A percentile compares a stretch with the other conserved stretches of the same genome.
Conservation (phyloP, 1,284 basidiomycete species). For the Ustilago xerochloae region DNA sequence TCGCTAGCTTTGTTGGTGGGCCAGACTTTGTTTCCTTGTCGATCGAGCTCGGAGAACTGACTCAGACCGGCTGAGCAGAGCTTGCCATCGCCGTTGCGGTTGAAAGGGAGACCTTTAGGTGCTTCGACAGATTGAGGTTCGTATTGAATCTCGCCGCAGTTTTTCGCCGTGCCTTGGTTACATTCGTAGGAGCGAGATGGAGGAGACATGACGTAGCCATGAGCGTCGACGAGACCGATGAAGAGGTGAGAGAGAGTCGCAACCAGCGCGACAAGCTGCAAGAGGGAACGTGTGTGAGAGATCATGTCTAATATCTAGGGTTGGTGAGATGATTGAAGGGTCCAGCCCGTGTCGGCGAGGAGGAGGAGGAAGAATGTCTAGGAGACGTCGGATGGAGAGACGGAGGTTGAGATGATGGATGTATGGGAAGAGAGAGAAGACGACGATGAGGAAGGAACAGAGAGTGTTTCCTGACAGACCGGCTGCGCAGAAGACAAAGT, state of each 20-base stretch:
- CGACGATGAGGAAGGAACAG: conserved; percentile 5
- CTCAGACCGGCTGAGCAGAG: conserved; percentile 50
- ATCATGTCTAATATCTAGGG: conserved; percentile 6
- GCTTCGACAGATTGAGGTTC: conserved; percentile 51
- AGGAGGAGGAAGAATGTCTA: conserved; percentile 1
- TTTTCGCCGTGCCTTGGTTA: conserved; percentile 65
- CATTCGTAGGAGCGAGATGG: conserved; percentile 74
- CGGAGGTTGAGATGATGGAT: conserved; percentile 21
- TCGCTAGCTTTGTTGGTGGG: conserved; percentile 26
- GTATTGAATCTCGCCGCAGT: conserved; percentile 52
- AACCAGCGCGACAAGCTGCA: conserved; percentile 40
- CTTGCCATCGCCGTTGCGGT: conserved; percentile 23
- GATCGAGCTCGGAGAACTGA: conserved; percentile 40
- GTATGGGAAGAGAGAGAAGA: conserved; percentile 4
- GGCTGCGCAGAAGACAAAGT: conserved; percentile 1
- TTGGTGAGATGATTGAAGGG: conserved; percentile 6
- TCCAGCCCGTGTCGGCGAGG: conserved; percentile 15
- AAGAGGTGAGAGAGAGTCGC: conserved; percentile 38
- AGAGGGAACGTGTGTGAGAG: conserved; percentile 18
- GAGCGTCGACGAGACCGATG: conserved; percentile 35
- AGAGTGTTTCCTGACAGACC: not conserved
- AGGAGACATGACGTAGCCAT: conserved; percentile 67
- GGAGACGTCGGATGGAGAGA: conserved; percentile 9
- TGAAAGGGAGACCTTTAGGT: conserved; percentile 44
- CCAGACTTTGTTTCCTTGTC: conserved; percentile 28